phyloP scores from a whole-genome alignment of 495 filamentous ascomycete genomes.

The Darksidea phi region DNA sequence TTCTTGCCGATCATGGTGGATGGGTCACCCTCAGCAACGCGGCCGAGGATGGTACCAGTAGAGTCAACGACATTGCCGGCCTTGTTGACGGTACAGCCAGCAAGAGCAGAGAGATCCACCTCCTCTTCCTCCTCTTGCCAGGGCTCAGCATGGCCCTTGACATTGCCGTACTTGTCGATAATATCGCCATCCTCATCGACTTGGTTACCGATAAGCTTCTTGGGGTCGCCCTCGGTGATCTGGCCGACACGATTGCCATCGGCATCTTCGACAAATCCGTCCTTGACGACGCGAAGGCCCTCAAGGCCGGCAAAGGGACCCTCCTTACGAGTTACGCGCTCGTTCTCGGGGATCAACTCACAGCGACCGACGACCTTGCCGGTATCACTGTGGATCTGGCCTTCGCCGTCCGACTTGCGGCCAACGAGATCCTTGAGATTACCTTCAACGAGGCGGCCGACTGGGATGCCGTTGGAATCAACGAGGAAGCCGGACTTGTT shows the following conservation, averaged over 20 bases:
- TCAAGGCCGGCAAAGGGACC: constrained; percentile 75
- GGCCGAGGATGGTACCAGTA: constrained; percentile 70
- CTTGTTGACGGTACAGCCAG: constrained; percentile 85
- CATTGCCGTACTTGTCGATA: constrained; percentile 75
- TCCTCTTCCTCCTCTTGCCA: constrained; percentile 61
- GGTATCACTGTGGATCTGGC: constrained; percentile 69
- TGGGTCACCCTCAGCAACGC: constrained; percentile 70
- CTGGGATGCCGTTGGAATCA: constrained; percentile 62
- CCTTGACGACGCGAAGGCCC: constrained; percentile 64
- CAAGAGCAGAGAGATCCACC: constrained; percentile 66
- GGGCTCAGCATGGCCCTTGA: constrained; percentile 72
- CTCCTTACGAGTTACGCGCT: constrained; percentile 65
- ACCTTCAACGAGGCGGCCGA: constrained; percentile 69
- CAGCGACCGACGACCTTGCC: constrained; percentile 73
- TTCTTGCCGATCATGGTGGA: constrained; percentile 72
- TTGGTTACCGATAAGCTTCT: constrained; percentile 68
- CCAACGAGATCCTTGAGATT: constrained; percentile 67
- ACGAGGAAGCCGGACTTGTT: constrained; percentile 83
- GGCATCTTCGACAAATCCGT: constrained; percentile 69
- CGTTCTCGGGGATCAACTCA: constrained; percentile 70
- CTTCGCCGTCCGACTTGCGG: constrained; percentile 68
- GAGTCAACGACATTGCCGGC: constrained; percentile 77
- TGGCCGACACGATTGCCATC: constrained; percentile 68
- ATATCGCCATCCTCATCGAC: constrained; percentile 86
- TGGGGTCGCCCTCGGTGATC: constrained; percentile 69